These are phyloP conservation scores for Cantharellus cinnabarinus DNA, from an alignment of 768 basidiomycete species.

Conservation along the genomic window DNA sequence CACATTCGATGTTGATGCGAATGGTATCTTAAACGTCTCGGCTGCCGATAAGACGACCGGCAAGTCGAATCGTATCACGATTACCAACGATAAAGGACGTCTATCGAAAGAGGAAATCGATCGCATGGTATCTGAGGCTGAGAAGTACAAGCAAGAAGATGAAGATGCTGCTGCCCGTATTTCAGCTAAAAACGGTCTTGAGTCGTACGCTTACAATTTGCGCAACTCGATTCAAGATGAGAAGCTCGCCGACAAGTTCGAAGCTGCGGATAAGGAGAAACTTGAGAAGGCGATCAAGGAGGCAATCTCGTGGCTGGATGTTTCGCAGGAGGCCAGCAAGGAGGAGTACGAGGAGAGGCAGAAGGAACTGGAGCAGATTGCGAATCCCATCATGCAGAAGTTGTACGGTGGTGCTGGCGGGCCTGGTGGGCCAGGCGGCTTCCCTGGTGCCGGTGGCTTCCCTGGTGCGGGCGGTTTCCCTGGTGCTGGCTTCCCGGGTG, in stretches of 20 bases:
- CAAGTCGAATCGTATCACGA: conserved; percentile 58
- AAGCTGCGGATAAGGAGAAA: conserved; percentile 17
- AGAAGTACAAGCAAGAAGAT: conserved; percentile 40
- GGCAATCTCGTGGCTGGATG: conserved; percentile 68
- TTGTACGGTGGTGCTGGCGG: conserved; percentile 18
- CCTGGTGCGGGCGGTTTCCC: conserved; percentile 14
- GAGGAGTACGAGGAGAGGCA: conserved; percentile 87
- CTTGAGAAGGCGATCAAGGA: conserved; percentile 64
- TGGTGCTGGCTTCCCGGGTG: conserved; percentile 15
- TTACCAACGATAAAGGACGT: conserved; percentile 28
- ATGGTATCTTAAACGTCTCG: conserved; percentile 89
- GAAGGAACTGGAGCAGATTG: conserved; percentile 69
- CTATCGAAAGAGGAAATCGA: conserved; percentile 35
- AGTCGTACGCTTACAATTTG: conserved; percentile 90
- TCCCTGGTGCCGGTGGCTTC: conserved; percentile 30
- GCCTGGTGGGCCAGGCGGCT: conserved; percentile 21
- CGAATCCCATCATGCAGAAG: conserved; percentile 2
- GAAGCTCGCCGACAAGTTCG: conserved; percentile 37
- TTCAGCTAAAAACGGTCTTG: conserved; percentile 73
- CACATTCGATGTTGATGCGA: conserved; percentile 95
- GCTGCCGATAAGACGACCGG: conserved; percentile 93
- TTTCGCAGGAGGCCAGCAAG: conserved; percentile 74
- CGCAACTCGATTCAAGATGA: conserved; percentile 75
- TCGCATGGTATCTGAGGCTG: conserved; percentile 33
- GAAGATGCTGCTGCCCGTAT: conserved; percentile 72